Base-by-base conservation (phyloP, 768 basidiomycete genomes). In the Strobilomyces dryophilus region DNA sequence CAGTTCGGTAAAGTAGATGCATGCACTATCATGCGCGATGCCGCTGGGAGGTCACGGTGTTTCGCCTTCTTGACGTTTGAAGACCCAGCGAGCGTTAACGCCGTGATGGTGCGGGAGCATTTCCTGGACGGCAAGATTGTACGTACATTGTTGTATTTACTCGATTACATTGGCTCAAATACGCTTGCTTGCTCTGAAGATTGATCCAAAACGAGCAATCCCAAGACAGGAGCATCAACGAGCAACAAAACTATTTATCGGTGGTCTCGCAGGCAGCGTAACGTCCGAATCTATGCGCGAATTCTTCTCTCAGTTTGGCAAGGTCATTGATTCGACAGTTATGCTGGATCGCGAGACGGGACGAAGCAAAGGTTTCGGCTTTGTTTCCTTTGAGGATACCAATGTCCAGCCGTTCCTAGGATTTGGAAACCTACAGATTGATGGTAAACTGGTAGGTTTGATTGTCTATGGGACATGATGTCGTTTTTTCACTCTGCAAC, bases 151-250 rank as follows among this genome's bases (percentile, higher is more conserved):
- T 79, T 51, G 43, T 57, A 53, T 61, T 39, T 55, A 50, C 41
- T 46, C 45, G 55, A 51, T 39, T 45, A 51, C 18, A 42, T 45
- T 36, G 39, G 45, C 61, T 68, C 58, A 29, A n/a, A 69, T 71
- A 14, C 20, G n/a, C 42, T 37, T 51, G 31, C 45, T 37, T 49
- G 66, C 17, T 47, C 18, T 48, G 24, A 70, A 99, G 95, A 99
- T 99, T 69, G 97, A 99, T 66, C 97, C 97, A n/a, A 99, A 99
- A 74, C 85, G 95, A 51, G 97, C 97, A 2, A 97, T 98, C 59
- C 97, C 97, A 10, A 81, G 95, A 56, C 90, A 95, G 69, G 97
- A 98, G 55, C 95, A 97, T 63, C 87, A 91, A 58, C 81, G 89
- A 11, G 91, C 92, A 10, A 92, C 92, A 20, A 98, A 98, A 66